These are phyloP conservation scores for Andrographis paniculata DNA, from an alignment of 305 asterid species.

Conservation along the genomic window DNA sequence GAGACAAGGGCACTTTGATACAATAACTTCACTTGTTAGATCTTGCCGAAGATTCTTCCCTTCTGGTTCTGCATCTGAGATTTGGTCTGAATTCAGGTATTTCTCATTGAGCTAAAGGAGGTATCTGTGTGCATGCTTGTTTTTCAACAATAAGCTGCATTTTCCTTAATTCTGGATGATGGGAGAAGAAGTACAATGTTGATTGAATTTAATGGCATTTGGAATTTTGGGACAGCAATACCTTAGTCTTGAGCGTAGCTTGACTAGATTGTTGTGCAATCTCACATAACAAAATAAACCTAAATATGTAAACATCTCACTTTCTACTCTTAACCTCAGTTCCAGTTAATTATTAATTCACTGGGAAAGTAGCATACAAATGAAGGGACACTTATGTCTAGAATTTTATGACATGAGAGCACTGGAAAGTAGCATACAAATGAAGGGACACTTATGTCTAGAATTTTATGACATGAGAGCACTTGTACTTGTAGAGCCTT, in stretches of 20 bases:
- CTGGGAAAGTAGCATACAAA: neutral
- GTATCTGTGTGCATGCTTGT: neutral
- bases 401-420: neutral
- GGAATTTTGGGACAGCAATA: neutral
- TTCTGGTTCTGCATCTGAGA: constrained; percentile 76
- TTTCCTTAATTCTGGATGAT: neutral
- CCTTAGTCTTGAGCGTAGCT: neutral
- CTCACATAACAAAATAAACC: no score
- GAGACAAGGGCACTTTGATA: constrained; percentile 87
- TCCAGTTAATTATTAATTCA: neutral
- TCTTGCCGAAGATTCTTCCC: constrained; percentile 94
- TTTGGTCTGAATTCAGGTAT: constrained; percentile 96
- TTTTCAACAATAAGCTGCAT: neutral
- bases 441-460: neutral
- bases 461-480: neutral
- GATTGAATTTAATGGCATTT: neutral
- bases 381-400: neutral
- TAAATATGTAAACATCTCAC: no score
- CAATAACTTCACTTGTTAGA: constrained; percentile 80
- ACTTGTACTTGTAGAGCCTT: neutral
- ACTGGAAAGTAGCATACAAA: neutral
- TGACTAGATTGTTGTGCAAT: no score
- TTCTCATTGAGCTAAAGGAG: constrained; percentile 12
- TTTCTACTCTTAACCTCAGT: no score
- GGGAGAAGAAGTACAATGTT: neutral